Base-by-base conservation (phyloP, 768 basidiomycete genomes). In the Mycena kentingensis region DNA sequence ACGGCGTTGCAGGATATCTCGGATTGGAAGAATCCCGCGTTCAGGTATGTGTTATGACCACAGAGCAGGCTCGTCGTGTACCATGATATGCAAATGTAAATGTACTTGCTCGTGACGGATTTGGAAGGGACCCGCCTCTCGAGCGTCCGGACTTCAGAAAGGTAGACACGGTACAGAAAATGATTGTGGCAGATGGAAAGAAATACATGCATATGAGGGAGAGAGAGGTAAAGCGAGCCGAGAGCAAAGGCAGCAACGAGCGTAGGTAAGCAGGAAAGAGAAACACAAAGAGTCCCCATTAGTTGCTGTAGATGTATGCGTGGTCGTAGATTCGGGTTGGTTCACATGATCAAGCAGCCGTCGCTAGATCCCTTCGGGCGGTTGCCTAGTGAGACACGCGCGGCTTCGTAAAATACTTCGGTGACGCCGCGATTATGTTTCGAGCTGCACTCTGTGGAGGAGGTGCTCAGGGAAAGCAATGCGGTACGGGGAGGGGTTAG, bases 391-490 rank as follows among this genome's bases (percentile, higher is more conserved):
- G 91, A 90, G 11, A 93, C 90, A 2, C 91, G 83, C 0, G 91
- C 92, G 5, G 90, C 90, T 67, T 98, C 96, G 60, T 90, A 82
- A 64, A 98, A 94, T 8, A 95, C 93, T 66, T 98, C 95, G 25
- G 83, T 78, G 11, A 98, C 94, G 4, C 96, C 96, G 42, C 96
- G 83, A 60, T 97, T 95, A 64, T 96, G 93, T 70, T 98, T 98
- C 7, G 96, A 94, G 58, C 93, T 96, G 66, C 96, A 98, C 77
- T 98, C 95, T 97, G 63, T 3, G 26, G 35, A 15, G 28, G 31
- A 52, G 27, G 28, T 39, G 25, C 36, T 39, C 6, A 44, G 43
- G 55, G 55, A 22, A 10, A 29, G 28, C 22, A 48, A 39, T 36
- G 22, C 29, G 35, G 15, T 22, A 38, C 27, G 7, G 28, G 22